Evolutionary conservation across 495 filamentous ascomycete genomes (phyloP).

Genomic region (Aspergillus diversus): DNA sequence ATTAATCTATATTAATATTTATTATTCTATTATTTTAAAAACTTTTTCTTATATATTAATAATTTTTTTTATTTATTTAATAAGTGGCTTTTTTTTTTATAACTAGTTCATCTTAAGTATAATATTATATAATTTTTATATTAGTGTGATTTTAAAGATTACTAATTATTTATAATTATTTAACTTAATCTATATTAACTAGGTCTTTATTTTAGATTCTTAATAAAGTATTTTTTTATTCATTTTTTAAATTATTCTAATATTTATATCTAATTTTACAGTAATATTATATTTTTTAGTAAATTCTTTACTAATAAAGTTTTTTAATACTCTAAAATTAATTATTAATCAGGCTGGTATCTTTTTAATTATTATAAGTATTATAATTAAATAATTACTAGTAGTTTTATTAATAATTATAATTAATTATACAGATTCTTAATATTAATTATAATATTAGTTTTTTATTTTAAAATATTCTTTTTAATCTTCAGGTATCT

Average conservation of each 20-base stretch:
- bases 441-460: background rate
- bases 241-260: slow-evolving; percentile 5
- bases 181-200: background rate
- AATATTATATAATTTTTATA: background rate
- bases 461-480: no score
- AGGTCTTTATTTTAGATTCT: background rate
- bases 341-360: background rate
- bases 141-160: background rate
- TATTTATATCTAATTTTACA: background rate
- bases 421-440: background rate
- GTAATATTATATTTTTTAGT: slow-evolving; percentile 8
- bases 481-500: no score
- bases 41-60: background rate
- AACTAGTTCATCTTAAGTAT: slow-evolving; percentile 5
- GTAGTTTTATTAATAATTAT: slow-evolving; percentile 12
- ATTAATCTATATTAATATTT: background rate
- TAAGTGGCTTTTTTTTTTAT: slow-evolving; percentile 14
- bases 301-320: slow-evolving; percentile 20
- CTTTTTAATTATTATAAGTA: slow-evolving; percentile 1
- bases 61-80: slow-evolving; percentile 12
- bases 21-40: background rate
- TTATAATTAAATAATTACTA: background rate
- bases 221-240: slow-evolving; percentile 6
- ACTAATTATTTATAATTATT: background rate
- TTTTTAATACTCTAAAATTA: slow-evolving; percentile 14